These are phyloP conservation scores for Candida yuanshanica DNA, from an alignment of 805 yeast species.

Conservation along the genomic window DNA sequence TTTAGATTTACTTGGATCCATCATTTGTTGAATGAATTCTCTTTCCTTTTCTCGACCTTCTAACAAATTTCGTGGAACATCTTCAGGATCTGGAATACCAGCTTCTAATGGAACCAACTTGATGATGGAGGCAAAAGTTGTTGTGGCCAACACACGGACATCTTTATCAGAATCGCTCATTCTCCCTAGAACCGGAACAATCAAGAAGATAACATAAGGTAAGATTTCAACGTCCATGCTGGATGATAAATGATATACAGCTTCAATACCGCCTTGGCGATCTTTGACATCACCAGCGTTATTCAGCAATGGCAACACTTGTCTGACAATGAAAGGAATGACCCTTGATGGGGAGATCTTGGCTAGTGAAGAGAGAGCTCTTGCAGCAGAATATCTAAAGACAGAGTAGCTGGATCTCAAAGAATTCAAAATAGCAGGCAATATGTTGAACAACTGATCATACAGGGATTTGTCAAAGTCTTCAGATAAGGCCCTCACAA, in stretches of 20 bases:
- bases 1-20: conserved; percentile 89
- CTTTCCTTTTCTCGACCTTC: conserved; percentile 91
- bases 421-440: conserved; percentile 47
- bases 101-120: conserved; percentile 95
- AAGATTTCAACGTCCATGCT: conserved; percentile 85
- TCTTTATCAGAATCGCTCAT: conserved; percentile 94
- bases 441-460: conserved; percentile 41
- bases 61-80: conserved; percentile 76
- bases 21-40: conserved; percentile 93
- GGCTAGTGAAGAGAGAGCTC: conserved; percentile 78
- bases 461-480: conserved; percentile 46
- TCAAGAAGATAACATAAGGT: conserved; percentile 91
- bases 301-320: conserved; percentile 71
- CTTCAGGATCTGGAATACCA: conserved; percentile 93
- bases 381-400: conserved; percentile 84
- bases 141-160: conserved; percentile 85
- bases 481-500: conserved; percentile 68
- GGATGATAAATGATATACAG: conserved; percentile 76
- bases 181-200: conserved; percentile 94
- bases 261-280: conserved; percentile 93
- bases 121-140: conserved; percentile 93
- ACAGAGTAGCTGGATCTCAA: conserved; percentile 73
- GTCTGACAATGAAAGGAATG: conserved; percentile 73
- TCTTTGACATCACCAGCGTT: conserved; percentile 65
- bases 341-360: conserved; percentile 61